Evolutionary conservation across 164 flowering plant genomes (phyloP).

Genomic region (Aristolochia californica): DNA sequence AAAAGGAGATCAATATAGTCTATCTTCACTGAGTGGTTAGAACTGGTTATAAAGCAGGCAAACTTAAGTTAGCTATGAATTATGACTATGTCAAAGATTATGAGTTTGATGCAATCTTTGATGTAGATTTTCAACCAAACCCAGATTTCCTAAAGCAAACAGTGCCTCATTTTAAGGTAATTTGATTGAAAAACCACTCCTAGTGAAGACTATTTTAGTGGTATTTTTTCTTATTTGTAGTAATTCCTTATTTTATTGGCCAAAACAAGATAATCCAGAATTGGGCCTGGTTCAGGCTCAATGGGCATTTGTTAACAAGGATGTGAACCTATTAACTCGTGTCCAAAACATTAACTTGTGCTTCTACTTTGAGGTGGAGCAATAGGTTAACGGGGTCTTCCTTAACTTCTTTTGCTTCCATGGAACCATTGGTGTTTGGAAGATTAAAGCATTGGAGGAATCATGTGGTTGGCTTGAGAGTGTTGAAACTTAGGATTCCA

Average conservation of each 20-base stretch:
- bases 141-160: constrained; percentile 74
- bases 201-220: not conserved
- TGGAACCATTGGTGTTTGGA: constrained; percentile 98
- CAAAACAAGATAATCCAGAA: constrained; percentile 64
- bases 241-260: not conserved
- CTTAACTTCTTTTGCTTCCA: constrained; percentile 90
- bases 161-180: constrained; percentile 87
- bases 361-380: constrained; percentile 96
- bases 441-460: constrained; percentile 85
- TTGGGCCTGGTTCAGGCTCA: constrained; percentile 89
- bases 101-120: constrained; percentile 86
- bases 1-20: constrained; percentile 62
- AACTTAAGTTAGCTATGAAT: constrained; percentile 93
- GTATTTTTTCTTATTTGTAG: too few species aligned
- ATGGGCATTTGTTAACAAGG: constrained; percentile 96
- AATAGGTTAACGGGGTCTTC: constrained; percentile 90
- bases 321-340: constrained; percentile 81
- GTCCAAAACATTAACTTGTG: constrained; percentile 76
- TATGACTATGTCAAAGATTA: constrained; percentile 85
- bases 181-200: not conserved
- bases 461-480: constrained; percentile 98
- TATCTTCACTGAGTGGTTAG: constrained; percentile 72
- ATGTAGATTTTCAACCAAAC: constrained; percentile 90
- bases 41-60: constrained; percentile 99
- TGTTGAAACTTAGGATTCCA: too few species aligned